Percentiles rank a stretch among this genome's conserved stretches.
Evolutionary conservation across 2,329 filamentous ascomycete genomes (phyloP).

Genomic region (Sarocladium oryzae): DNA sequence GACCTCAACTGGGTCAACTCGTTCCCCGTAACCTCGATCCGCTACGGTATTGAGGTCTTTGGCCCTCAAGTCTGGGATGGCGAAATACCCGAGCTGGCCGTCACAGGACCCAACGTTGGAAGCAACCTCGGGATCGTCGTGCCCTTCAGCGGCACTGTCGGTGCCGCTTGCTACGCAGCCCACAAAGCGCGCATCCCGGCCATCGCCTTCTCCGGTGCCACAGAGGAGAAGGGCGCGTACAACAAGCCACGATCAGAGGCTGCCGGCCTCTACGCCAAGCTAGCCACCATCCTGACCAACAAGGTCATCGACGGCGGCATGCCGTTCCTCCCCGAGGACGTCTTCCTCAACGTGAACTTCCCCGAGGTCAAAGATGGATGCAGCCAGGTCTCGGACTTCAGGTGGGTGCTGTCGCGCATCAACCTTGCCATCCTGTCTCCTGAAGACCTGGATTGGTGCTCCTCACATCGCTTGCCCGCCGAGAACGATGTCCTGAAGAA

Average conservation of each 20-base stretch:
- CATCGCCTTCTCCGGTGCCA: conserved; percentile 60
- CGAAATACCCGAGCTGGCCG: conserved; percentile 52
- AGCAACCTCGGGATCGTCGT: conserved; percentile 50
- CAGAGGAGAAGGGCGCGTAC: conserved; percentile 45
- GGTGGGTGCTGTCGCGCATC: conserved; percentile 59
- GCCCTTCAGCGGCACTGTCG: conserved; percentile 61
- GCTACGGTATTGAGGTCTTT: conserved; percentile 53
- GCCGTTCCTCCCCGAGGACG: conserved; percentile 55
- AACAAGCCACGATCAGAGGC: conserved; percentile 42
- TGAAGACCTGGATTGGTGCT: conserved; percentile 53
- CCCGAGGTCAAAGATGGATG: conserved; percentile 46
- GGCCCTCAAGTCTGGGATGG: conserved; percentile 46
- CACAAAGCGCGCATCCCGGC: conserved; percentile 50
- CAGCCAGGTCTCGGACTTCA: conserved; percentile 45
- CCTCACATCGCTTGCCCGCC: conserved; percentile 46
- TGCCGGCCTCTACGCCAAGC: conserved; percentile 55
- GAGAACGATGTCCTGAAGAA: conserved; percentile 46
- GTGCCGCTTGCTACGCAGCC: conserved; percentile 54
- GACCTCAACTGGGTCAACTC: conserved; percentile 68
- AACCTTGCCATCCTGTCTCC: conserved; percentile 45
- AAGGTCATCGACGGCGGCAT: conserved; percentile 47
- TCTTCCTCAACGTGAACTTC: conserved; percentile 67
- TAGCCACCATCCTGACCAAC: conserved; percentile 52
- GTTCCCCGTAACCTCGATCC: conserved; percentile 58
- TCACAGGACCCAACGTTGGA: conserved; percentile 56